Percentiles rank a stretch among this genome's conserved stretches.
Conservation (phyloP, 1,284 basidiomycete species). For the Leccinum subrobustum region DNA sequence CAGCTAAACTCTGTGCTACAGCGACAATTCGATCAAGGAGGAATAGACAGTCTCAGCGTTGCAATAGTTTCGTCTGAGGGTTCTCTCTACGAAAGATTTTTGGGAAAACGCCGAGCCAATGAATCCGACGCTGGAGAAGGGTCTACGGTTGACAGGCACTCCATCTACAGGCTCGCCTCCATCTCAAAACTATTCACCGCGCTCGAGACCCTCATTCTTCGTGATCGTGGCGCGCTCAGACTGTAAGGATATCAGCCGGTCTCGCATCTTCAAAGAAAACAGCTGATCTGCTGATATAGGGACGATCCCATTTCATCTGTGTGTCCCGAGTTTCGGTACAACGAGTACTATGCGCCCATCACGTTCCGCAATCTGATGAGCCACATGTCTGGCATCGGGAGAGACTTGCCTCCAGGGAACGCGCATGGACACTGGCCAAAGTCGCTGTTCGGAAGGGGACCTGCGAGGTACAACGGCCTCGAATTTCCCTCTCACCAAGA, state of each 20-base stretch:
- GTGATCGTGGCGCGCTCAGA: slow-evolving; percentile 41
- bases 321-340: slow-evolving; percentile 22
- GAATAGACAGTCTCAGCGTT: slow-evolving; percentile 30
- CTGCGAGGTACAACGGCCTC: slow-evolving; percentile 29
- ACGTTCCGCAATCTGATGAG: slow-evolving; percentile 46
- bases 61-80: slow-evolving; percentile 30
- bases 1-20: slow-evolving; percentile 8
- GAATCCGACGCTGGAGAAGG: slow-evolving; percentile 31
- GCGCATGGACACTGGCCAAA: slow-evolving; percentile 40
- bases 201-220: slow-evolving; percentile 45
- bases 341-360: slow-evolving; percentile 34
- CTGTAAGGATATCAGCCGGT: slow-evolving; percentile 34
- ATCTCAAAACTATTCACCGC: slow-evolving; percentile 49
- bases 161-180: slow-evolving; percentile 48
- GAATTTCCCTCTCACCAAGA: slow-evolving; percentile 31
- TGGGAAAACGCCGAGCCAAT: slow-evolving; percentile 40
- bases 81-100: slow-evolving; percentile 27
- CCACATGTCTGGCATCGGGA: slow-evolving; percentile 48
- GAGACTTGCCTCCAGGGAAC: slow-evolving; percentile 43
- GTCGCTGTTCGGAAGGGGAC: slow-evolving; percentile 26
- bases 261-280: background rate
- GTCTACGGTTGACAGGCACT: slow-evolving; percentile 36
- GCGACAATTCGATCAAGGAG: slow-evolving; percentile 12
- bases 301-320: slow-evolving; percentile 26
- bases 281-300: slow-evolving; percentile 3